Conservation (phyloP, 331 rosid species). For the Telfairia occidentalis region DNA sequence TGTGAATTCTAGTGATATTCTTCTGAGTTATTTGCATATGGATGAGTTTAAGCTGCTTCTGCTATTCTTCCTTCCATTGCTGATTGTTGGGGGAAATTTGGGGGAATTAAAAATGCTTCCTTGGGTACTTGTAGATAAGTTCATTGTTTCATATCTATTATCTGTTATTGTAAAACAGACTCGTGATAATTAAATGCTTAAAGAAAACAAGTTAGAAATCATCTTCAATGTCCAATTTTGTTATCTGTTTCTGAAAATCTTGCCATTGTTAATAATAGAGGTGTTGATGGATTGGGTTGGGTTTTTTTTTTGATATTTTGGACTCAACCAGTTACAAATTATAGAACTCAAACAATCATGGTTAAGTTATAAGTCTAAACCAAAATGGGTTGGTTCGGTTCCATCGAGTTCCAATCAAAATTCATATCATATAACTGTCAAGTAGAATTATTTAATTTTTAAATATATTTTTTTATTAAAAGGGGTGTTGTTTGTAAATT, state of each 20-base stretch:
- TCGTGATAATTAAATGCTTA: background rate
- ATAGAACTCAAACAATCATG: too few relatives aligned
- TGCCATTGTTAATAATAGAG: too few relatives aligned
- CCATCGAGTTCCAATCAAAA: too few relatives aligned
- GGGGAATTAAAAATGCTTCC: background rate
- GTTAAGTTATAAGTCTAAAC: too few relatives aligned
- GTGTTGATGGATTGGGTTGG: too few relatives aligned
- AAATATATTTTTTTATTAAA: too few relatives aligned
- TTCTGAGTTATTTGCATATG: background rate
- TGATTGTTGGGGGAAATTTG: background rate
- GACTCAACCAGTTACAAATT: too few relatives aligned
- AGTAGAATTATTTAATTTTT: too few relatives aligned
- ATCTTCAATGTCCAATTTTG: background rate
- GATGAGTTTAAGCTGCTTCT: background rate
- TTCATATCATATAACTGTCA: too few relatives aligned
- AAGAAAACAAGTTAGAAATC: background rate
- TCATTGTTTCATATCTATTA: background rate
- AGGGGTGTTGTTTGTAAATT: too few relatives aligned
- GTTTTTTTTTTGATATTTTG: too few relatives aligned
- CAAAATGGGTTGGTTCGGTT: too few relatives aligned
- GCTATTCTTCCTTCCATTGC: background rate
- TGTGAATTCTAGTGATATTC: conserved; percentile 15
- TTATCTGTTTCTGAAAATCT: background rate
- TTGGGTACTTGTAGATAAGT: background rate
- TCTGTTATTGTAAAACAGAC: background rate